phyloP scores from a whole-genome alignment of 192 early-diverging fungal genomes.

The Jimgerdemannia flammicorona region DNA sequence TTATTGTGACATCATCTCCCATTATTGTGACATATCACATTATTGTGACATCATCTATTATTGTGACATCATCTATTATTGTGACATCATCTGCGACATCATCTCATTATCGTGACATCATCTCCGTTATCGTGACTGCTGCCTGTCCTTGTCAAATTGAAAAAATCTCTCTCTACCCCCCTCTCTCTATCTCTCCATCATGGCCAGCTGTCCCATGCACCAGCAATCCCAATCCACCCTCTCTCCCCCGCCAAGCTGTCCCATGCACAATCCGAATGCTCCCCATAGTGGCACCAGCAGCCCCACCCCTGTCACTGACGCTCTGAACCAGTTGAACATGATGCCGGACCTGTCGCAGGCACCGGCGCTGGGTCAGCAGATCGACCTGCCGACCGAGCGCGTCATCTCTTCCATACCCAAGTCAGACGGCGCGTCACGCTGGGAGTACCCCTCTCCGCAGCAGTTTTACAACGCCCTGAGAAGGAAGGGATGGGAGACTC shows the following conservation, averaged over 20 bases:
- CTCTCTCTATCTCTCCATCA: neutral
- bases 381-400: slow-evolving; percentile 74
- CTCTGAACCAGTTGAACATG: slow-evolving; percentile 85
- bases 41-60: too few species aligned
- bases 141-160: neutral
- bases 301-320: slow-evolving; percentile 25
- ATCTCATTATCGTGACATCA: neutral
- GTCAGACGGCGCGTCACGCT: slow-evolving; percentile 42
- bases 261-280: slow-evolving; percentile 29
- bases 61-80: too few species aligned
- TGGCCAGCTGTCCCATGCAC: slow-evolving; percentile 40
- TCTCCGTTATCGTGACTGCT: neutral
- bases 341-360: slow-evolving; percentile 81
- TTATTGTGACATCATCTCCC: too few species aligned
- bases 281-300: slow-evolving; percentile 2
- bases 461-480: slow-evolving; percentile 86
- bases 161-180: neutral
- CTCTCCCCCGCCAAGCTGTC: slow-evolving; percentile 39
- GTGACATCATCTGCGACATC: too few species aligned
- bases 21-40: too few species aligned
- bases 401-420: slow-evolving; percentile 81
- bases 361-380: slow-evolving; percentile 60
- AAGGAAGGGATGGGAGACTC: slow-evolving; percentile 83
- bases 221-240: slow-evolving; percentile 25
- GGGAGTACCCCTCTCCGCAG: slow-evolving; percentile 91